Conservation (phyloP, 1,139 yeast genomes). For the Pichia sp. region DNA sequence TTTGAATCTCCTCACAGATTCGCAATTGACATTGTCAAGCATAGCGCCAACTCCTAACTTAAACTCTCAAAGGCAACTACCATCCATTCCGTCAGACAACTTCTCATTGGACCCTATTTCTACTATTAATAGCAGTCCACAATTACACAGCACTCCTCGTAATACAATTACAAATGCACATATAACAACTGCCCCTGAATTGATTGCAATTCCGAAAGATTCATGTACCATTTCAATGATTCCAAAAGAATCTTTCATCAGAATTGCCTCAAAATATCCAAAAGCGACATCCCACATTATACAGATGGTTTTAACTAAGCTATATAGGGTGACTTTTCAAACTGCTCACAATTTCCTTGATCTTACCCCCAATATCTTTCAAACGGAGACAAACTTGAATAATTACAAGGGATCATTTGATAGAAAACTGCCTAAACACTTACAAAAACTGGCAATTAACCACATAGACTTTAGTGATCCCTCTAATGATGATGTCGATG, state of each 20-base stretch:
- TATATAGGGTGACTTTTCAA: slow-evolving; percentile 85
- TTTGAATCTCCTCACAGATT: slow-evolving; percentile 58
- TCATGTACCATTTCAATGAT: slow-evolving; percentile 87
- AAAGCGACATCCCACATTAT: slow-evolving; percentile 90
- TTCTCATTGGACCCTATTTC: slow-evolving; percentile 10
- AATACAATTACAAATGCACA: neutral
- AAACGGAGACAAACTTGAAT: slow-evolving; percentile 68
- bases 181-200: slow-evolving; percentile 31
- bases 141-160: neutral
- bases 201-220: slow-evolving; percentile 54
- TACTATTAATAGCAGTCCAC: neutral
- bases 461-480: slow-evolving; percentile 5
- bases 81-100: slow-evolving; percentile 9
- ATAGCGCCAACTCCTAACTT: slow-evolving; percentile 11
- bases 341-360: slow-evolving; percentile 86
- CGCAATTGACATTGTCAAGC: slow-evolving; percentile 14
- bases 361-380: slow-evolving; percentile 71
- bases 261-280: slow-evolving; percentile 72
- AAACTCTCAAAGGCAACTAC: slow-evolving; percentile 3
- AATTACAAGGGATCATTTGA: slow-evolving; percentile 34
- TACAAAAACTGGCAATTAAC: slow-evolving; percentile 26
- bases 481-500: neutral
- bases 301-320: slow-evolving; percentile 80
- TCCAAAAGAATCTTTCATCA: slow-evolving; percentile 74
- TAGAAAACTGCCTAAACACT: slow-evolving; percentile 54